Base-by-base conservation (phyloP, 2,329 filamentous ascomycete genomes). In the Claviceps purpurea region DNA sequence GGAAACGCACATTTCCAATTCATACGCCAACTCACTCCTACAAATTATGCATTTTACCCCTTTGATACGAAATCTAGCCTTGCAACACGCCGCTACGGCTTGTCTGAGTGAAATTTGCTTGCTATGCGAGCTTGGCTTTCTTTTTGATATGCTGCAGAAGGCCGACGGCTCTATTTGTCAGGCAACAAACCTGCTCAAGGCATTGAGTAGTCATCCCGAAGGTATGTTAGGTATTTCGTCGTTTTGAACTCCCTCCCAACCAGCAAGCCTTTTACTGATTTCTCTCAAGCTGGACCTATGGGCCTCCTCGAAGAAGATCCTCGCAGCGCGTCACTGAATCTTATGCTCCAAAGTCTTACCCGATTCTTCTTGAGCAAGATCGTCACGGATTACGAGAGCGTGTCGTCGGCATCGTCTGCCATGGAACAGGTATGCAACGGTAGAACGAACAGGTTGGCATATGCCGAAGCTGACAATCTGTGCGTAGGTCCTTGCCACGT, bases 81-180 rank as follows among this genome's bases (percentile, higher is more conserved):
- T 98, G 1, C 84, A 90, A 54, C 93, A 98, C 65, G 86, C 90
- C 1, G 89, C 93, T 1, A 88, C 87, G 8, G 79, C 85, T 14
- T 98, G 93, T 63, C 73, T 89, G 2, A 82, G 81, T 58, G 89
- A 95, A 52, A 78, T 81, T 37, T 98, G 93, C 66, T 73, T 98
- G 43, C 72, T 98, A 1, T 98, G 93, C 67, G 93, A 98, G 68
- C 75, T 98, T 58, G 93, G 93, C 1, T 98, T 93, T 64, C 73
- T 98, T 10, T 94, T 95, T 60, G 94, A 98, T 64, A 98, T 98
- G 93, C 77, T 98, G 24, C 87, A 97, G 61, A 98, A 97, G 65
- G 93, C 93, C 2, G 85, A 86, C 56, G 91, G 90, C 0, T 85
- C 90, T 52, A 95, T 94, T 54, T 98, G 93, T 59, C 93, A 98